Base-by-base conservation (phyloP, 1,284 basidiomycete species). In the Sanghuangporus baumii region DNA sequence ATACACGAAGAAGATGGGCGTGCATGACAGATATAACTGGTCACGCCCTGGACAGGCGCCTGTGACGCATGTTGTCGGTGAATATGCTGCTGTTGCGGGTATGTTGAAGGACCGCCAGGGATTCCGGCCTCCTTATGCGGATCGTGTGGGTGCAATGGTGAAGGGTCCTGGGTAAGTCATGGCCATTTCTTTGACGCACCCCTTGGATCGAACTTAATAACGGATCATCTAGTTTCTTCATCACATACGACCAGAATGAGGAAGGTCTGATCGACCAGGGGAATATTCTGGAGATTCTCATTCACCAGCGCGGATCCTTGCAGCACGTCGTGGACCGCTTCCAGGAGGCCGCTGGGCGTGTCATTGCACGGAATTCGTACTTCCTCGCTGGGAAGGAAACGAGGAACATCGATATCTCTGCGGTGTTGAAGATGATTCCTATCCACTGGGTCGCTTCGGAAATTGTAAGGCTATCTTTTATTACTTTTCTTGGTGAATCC, bases 361-460 rank as follows among this genome's bases (percentile, higher is more conserved):
- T 89, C 36, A 82, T 93, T 65, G 67, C 74, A 38, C 67, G 71
- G 20, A 72, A 80, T 64, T 85, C 86, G 2, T 89, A 77, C 72
- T 71, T 76, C 1, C 72, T 86, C 16, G 79, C 86, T 11, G 82
- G 80, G 14, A 75, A 78, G 23, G 78, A 80, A 37, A 76, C 75
- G 3, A 74, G 72, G 50, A 80, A 78, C 50, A 77, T 93, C 23
- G 89, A 94, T 70, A 74, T 94, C 63, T 78, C 81, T 6, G 85
- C 91, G 67, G 88, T 93, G 3, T 71, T 91, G 65, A 87, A 83
- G 70, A 71, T 78, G 38, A 79, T 87, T 0, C 86, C 91, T 6
- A 74, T 91, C 38, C 74, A 81, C 66, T 92, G 89, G 87, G 83
- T 79, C 34, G 84, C 87, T 2, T 77, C 78, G 31, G 84, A 90